Evolutionary conservation across 2,329 filamentous ascomycete species (phyloP).

Genomic region (Cladophialophora immunda): DNA sequence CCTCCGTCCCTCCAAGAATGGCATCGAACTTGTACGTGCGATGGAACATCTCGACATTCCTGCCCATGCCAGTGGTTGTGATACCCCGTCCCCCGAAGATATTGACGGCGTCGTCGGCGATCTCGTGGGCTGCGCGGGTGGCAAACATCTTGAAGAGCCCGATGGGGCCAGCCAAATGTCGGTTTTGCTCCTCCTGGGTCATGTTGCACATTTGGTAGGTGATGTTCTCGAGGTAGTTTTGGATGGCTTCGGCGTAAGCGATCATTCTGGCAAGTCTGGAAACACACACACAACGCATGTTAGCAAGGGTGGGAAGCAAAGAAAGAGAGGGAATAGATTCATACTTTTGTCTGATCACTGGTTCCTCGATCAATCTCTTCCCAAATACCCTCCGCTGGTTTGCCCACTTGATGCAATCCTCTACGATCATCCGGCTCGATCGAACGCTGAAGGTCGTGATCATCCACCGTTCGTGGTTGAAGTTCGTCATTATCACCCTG

Average conservation of each 20-base stretch:
- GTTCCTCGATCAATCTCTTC: conserved; percentile 75
- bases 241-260: conserved; percentile 72
- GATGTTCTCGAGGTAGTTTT: conserved; percentile 67
- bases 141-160: conserved; percentile 76
- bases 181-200: conserved; percentile 51
- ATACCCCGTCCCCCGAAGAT: conserved; percentile 79
- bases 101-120: conserved; percentile 72
- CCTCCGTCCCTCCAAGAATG: conserved; percentile 75
- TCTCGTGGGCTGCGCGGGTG: conserved; percentile 75
- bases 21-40: conserved; percentile 68
- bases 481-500: conserved; percentile 74
- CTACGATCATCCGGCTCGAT: conserved; percentile 67
- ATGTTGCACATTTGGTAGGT: conserved; percentile 64
- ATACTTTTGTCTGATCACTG: conserved; percentile 72
- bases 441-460: conserved; percentile 73
- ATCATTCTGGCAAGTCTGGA: conserved; percentile 69
- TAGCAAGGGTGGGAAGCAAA: neutral
- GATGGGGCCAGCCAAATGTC: conserved; percentile 73
- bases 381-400: conserved; percentile 80
- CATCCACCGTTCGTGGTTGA: conserved; percentile 78
- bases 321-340: neutral
- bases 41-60: conserved; percentile 72
- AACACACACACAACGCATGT: neutral
- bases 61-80: conserved; percentile 75
- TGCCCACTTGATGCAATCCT: conserved; percentile 76